Evolutionary conservation across 2,329 filamentous ascomycete genomes (phyloP).

Genomic region (Thelonectria blattea): DNA sequence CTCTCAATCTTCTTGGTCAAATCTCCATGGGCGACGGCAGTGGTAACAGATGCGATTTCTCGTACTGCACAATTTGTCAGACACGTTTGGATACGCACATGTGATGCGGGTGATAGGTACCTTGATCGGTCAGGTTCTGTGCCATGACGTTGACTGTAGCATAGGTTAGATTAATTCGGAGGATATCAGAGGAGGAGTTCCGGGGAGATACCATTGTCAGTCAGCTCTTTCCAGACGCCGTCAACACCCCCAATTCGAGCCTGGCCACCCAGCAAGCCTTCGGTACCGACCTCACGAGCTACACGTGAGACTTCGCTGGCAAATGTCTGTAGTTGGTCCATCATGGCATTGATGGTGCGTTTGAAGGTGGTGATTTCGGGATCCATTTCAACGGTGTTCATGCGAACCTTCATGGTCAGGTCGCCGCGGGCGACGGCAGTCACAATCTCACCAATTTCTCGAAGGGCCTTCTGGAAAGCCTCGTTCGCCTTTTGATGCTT

Average conservation of each 20-base stretch:
- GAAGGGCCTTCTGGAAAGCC: slow-evolving; percentile 95
- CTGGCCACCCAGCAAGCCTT: slow-evolving; percentile 92
- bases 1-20: slow-evolving; percentile 84
- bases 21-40: slow-evolving; percentile 82
- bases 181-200: not conserved
- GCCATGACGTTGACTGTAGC: slow-evolving; percentile 80
- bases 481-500: slow-evolving; percentile 98
- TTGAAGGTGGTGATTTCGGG: slow-evolving; percentile 98
- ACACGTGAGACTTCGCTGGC: slow-evolving; percentile 95
- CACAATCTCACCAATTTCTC: slow-evolving; percentile 96
- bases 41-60: slow-evolving; percentile 85
- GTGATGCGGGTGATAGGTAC: slow-evolving; percentile 41
- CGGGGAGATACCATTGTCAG: slow-evolving; percentile 70
- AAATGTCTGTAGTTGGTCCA: slow-evolving; percentile 96
- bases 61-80: slow-evolving; percentile 58
- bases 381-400: slow-evolving; percentile 96
- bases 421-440: slow-evolving; percentile 95
- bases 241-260: slow-evolving; percentile 93
- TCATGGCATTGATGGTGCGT: slow-evolving; percentile 98
- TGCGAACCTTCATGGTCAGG: slow-evolving; percentile 94
- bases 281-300: slow-evolving; percentile 93
- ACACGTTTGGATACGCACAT: not conserved
- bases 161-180: slow-evolving; percentile 19
- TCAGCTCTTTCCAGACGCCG: slow-evolving; percentile 97
- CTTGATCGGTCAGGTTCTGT: slow-evolving; percentile 80